phyloP scores from a whole-genome alignment of 768 basidiomycete genomes.

The Kwoniella sp. region DNA sequence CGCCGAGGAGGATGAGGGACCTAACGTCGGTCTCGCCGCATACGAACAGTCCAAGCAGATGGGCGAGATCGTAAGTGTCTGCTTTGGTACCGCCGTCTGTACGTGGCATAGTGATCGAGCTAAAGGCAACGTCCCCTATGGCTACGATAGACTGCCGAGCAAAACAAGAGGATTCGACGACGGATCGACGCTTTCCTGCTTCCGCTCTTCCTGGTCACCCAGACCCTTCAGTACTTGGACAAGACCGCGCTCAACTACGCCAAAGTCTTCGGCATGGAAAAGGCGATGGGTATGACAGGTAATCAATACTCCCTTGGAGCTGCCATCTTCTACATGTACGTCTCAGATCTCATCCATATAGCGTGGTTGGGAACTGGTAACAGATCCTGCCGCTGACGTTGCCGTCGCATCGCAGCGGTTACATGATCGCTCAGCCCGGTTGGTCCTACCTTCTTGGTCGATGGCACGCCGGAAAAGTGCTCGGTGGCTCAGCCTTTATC shows the following conservation, averaged over 20 bases:
- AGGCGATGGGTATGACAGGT: conserved; percentile 47
- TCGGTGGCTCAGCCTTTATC: conserved; percentile 53
- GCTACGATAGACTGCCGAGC: conserved; percentile 42
- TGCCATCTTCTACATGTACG: conserved; percentile 40
- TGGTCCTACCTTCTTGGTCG: conserved; percentile 52
- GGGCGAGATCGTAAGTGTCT: conserved; percentile 47
- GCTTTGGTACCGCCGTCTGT: not conserved
- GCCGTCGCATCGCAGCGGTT: conserved; percentile 37
- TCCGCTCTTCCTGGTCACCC: conserved; percentile 54
- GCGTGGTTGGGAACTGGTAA: not conserved
- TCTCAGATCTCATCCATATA: not conserved
- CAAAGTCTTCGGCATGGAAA: conserved; percentile 55
- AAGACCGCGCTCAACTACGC: conserved; percentile 54
- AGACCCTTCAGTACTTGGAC: conserved; percentile 51
- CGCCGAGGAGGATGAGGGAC: conserved; percentile 45
- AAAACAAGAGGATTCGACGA: conserved; percentile 45
- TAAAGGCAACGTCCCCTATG: not conserved
- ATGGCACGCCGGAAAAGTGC: conserved; percentile 52
- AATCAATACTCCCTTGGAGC: conserved; percentile 46
- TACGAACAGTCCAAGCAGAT: conserved; percentile 49
- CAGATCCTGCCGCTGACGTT: conserved; percentile 10
- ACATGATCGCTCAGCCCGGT: conserved; percentile 49
- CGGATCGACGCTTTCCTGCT: conserved; percentile 54
- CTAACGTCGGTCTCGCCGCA: conserved; percentile 48
- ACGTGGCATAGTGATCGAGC: not conserved